phyloP scores from a whole-genome alignment of 345 rosid species.

The Eucalyptus paniculata region DNA sequence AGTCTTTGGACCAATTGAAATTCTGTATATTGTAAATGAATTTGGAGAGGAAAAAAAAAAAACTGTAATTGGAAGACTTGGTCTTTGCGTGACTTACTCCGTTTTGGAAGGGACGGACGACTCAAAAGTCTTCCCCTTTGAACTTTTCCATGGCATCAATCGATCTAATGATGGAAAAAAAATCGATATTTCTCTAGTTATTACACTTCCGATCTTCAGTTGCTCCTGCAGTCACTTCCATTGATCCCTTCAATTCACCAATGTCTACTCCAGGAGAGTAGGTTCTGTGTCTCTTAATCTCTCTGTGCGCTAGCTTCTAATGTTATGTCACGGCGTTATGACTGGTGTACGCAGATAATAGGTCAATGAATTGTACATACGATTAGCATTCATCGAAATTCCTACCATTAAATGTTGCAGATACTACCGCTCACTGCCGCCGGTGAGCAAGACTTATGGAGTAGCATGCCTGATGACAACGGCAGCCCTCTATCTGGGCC shows the following conservation, averaged over 20 bases:
- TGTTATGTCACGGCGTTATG: background rate
- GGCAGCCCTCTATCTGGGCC: constrained; percentile 22
- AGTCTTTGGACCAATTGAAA: background rate
- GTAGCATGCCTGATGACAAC: constrained; percentile 50
- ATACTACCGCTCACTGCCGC: constrained; percentile 46
- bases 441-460: constrained; percentile 59
- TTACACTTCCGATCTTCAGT: background rate
- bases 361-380: background rate
- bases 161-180: background rate
- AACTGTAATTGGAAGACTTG: background rate
- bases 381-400: background rate
- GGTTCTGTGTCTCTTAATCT: background rate
- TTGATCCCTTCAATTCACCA: background rate
- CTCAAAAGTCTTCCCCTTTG: background rate
- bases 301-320: background rate
- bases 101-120: background rate
- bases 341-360: background rate
- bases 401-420: constrained; percentile 3
- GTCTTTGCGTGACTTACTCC: background rate
- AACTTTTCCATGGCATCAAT: background rate
- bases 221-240: background rate
- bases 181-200: background rate
- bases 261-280: constrained; percentile 63
- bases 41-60: background rate
- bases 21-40: background rate